Evolutionary conservation across 108 stramenopile genomes (phyloP), one percentile per base, ranked within the genome.

Genomic region (Asterionellopsis glacialis): DNA sequence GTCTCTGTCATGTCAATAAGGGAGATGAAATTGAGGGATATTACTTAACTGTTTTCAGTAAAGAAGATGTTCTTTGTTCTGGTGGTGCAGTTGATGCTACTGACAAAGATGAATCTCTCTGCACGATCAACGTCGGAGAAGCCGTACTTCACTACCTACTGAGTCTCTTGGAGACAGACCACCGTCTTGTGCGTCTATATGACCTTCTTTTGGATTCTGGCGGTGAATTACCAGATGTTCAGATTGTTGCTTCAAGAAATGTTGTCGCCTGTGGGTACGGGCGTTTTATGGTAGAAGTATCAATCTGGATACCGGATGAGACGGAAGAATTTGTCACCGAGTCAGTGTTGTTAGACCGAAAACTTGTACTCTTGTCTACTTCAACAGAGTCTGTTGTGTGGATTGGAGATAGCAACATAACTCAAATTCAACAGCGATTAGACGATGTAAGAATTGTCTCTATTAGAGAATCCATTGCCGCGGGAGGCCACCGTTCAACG

Each of bases 241-340:
- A 72, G 0, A 51, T 68, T 2, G 10, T 49, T 45, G 64, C 70
- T 13, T 69, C 69, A 9, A 57, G 60, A 15, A 66, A 33, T 18
- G 19, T 83, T 45, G 77, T 67, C 1, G 70, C 75, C n/a, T 83
- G 82, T 59, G 82, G 82, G 39, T 59, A 76, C 40, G 77, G 82
- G 18, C 57, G 73, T 41, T 79, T 83, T 49, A 57, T 83, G 72
- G 52, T 79, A 7, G 75, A 79, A 49, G 77, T 72, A 3, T 51
- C 67, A 13, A 68, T 81, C 3, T 33, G 47, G 23, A 65, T 73
- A 23, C 68, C 69, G 13, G 44, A 61, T 19, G 68, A 73, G 9
- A 61, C 55, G 14, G 70, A 68, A 22, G 19, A 26, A 5, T 19
- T 55, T 22, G 41, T 19, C 5, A 60, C 24, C 13, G 14, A 50